A percentile compares a stretch with the other conserved stretches of the same genome.
Conservation (phyloP, 2,329 filamentous ascomycete species). For the Monosporascus ibericus region DNA sequence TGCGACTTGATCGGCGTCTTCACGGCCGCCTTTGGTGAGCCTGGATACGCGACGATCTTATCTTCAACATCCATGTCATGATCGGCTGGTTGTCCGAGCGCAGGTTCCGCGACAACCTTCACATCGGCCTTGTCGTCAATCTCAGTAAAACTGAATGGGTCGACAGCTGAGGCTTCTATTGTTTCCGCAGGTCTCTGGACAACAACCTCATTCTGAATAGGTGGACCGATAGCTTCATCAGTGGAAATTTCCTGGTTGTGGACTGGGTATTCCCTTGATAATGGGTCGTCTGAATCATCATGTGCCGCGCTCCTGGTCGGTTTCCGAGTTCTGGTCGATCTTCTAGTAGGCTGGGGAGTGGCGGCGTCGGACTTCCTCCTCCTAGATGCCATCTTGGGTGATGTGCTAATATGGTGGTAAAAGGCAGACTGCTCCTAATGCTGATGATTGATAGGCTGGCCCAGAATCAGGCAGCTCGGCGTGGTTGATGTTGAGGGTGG, state of each 20-base stretch:
- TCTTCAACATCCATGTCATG: not conserved
- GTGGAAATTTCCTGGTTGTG: conserved; percentile 1
- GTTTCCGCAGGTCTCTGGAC: conserved; percentile 3
- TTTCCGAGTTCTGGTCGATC: conserved; percentile 6
- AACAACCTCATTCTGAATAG: conserved; percentile 5
- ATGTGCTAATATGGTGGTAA: not conserved
- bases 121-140: not conserved
- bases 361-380: conserved; percentile 3
- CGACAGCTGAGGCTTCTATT: not conserved
- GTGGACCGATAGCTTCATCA: not conserved
- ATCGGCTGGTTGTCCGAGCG: too few species aligned
- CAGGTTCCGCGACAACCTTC: not conserved
- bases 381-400: conserved; percentile 12
- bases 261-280: not conserved
- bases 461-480: not conserved
- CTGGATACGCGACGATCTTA: not conserved
- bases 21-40: not conserved
- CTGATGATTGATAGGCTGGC: not conserved
- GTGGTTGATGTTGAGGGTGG: not conserved
- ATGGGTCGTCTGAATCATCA: not conserved
- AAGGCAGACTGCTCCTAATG: not conserved
- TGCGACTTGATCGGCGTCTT: conserved; percentile 8
- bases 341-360: conserved; percentile 2
- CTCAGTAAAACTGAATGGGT: not conserved
- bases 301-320: not conserved